These are phyloP conservation scores for Cladosporium velox DNA, from an alignment of 2,329 filamentous ascomycete species.

Conservation along the genomic window DNA sequence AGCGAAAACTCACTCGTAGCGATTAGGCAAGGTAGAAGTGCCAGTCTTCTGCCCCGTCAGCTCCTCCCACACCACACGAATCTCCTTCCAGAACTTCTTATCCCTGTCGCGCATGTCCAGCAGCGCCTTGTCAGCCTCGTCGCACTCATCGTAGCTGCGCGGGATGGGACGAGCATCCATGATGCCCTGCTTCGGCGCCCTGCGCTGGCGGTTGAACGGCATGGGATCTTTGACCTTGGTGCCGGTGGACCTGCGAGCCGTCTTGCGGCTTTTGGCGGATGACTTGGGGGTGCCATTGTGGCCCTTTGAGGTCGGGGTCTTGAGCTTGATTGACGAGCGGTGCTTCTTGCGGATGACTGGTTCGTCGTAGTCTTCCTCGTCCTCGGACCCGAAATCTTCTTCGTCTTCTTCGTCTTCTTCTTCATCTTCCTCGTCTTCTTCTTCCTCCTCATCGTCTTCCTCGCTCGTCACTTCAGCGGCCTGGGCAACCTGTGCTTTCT, in stretches of 20 bases:
- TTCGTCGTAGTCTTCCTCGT: slow-evolving; percentile 2
- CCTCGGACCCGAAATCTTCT: not conserved
- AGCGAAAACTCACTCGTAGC: slow-evolving; percentile 34
- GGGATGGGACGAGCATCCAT: slow-evolving; percentile 23
- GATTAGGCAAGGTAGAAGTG: slow-evolving; percentile 40
- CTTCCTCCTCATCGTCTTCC: not conserved
- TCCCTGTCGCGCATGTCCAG: slow-evolving; percentile 33
- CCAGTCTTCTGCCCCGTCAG: slow-evolving; percentile 40
- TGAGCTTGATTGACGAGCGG: not conserved
- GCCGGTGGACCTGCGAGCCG: not conserved
- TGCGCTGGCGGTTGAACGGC: slow-evolving; percentile 13
- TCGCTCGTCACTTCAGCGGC: not conserved
- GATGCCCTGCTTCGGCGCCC: slow-evolving; percentile 14
- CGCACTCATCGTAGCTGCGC: slow-evolving; percentile 32
- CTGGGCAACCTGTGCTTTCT: not conserved
- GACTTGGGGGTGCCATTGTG: not conserved
- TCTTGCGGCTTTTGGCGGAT: not conserved
- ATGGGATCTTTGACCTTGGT: not conserved
- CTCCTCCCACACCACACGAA: slow-evolving; percentile 31
- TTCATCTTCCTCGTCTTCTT: not conserved
- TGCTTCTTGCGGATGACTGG: not conserved
- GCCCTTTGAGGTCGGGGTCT: not conserved
- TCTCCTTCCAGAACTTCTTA: slow-evolving; percentile 30
- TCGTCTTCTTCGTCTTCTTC: not conserved
- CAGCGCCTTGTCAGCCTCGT: slow-evolving; percentile 33